These are phyloP conservation scores for Alnus rubra DNA, from an alignment of 306 rosid genomes.

Conservation along the genomic window DNA sequence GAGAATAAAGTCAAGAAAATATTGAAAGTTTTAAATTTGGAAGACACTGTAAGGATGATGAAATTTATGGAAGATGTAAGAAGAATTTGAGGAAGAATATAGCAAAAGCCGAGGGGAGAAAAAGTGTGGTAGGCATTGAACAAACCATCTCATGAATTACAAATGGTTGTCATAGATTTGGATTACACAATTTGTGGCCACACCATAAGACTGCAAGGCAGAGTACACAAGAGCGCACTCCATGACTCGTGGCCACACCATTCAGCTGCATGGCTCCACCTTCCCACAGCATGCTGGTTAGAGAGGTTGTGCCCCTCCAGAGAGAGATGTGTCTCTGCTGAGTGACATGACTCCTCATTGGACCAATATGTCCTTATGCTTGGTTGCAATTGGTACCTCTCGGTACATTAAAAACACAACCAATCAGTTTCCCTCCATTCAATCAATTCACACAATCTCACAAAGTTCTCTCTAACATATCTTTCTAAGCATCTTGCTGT, in stretches of 20 bases:
- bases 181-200: background rate
- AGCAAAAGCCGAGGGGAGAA: background rate
- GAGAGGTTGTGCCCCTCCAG: background rate
- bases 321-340: background rate
- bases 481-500: background rate
- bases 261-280: background rate
- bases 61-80: background rate
- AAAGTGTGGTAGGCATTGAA: background rate
- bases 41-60: background rate
- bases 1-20: background rate
- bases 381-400: background rate
- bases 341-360: background rate
- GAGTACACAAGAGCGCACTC: background rate
- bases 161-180: background rate
- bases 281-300: background rate
- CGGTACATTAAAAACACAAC: background rate
- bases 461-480: background rate
- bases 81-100: background rate
- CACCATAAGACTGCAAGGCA: background rate
- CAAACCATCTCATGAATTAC: background rate
- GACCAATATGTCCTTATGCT: background rate
- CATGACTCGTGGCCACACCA: background rate
- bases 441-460: background rate
- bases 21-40: background rate
- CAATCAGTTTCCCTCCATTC: background rate